Percentiles rank a stretch among this genome's conserved stretches.
phyloP scores from a whole-genome alignment of 73 alveolate genomes.

The Paramecium bursaria region DNA sequence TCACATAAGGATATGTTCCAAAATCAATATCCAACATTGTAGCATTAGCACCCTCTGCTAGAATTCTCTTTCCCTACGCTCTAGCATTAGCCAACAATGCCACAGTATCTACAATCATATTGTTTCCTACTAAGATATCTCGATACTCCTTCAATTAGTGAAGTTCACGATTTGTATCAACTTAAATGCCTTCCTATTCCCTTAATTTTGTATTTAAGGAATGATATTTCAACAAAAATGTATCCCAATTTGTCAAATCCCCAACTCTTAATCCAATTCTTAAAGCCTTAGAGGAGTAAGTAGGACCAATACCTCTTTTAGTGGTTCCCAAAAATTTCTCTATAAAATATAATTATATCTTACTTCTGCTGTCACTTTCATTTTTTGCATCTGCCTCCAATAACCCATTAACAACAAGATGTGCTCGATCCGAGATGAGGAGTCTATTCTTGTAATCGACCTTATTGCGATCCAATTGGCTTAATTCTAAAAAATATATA shows the following conservation, averaged over 20 bases:
- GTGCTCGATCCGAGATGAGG: slow-evolving; percentile 87
- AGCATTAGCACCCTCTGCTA: slow-evolving; percentile 98
- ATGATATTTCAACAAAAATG: slow-evolving; percentile 77
- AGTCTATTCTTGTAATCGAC: slow-evolving; percentile 77
- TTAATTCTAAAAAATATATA: slow-evolving; percentile 68
- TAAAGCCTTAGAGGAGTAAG: slow-evolving; percentile 91
- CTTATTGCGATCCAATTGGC: slow-evolving; percentile 80
- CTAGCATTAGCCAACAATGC: slow-evolving; percentile 72
- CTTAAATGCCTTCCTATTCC: slow-evolving; percentile 63
- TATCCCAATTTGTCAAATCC: slow-evolving; percentile 87
- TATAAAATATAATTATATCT: neutral
- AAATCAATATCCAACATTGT: slow-evolving; percentile 94
- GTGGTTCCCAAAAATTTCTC: slow-evolving; percentile 88
- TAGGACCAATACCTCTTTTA: slow-evolving; percentile 97
- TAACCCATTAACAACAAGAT: slow-evolving; percentile 73
- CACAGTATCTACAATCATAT: slow-evolving; percentile 84
- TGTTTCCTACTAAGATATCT: slow-evolving; percentile 72
- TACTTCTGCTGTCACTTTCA: slow-evolving; percentile 68
- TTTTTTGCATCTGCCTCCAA: slow-evolving; percentile 70
- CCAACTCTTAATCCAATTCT: slow-evolving; percentile 93
- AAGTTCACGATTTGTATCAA: slow-evolving; percentile 72
- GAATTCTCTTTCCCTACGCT: slow-evolving; percentile 67
- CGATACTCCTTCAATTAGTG: slow-evolving; percentile 73
- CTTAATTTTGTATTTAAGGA: slow-evolving; percentile 51
- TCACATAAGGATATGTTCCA: slow-evolving; percentile 98